Percentiles rank a stretch among this genome's conserved stretches.
Evolutionary conservation across 2,329 filamentous ascomycete genomes (phyloP).

Genomic region (Cladorrhinum sp.): DNA sequence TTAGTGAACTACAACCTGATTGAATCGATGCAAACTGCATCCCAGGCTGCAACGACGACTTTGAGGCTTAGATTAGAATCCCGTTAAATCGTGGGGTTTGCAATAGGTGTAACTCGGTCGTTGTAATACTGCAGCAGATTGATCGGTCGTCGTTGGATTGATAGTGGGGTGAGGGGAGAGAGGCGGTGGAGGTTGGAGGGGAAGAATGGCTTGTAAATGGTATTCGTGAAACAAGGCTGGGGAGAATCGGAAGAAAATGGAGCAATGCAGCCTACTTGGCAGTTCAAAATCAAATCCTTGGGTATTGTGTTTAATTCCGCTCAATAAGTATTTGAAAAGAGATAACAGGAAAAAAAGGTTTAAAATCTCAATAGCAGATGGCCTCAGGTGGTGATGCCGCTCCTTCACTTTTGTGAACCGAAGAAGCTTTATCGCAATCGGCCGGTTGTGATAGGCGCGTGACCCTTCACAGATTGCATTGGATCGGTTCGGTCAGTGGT

Average conservation of each 20-base stretch:
- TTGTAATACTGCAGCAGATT: background rate
- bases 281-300: background rate
- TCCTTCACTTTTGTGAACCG: slow-evolving; percentile 17
- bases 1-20: background rate
- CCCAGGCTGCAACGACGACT: background rate
- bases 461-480: slow-evolving; percentile 28
- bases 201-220: background rate
- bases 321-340: background rate
- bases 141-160: background rate
- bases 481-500: slow-evolving; percentile 1
- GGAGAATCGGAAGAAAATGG: background rate
- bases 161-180: background rate
- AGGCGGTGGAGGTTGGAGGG: background rate
- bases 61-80: background rate
- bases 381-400: slow-evolving; percentile 6
- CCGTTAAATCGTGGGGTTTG: background rate
- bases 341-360: background rate
- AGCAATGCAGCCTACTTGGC: background rate
- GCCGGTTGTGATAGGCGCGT: slow-evolving; percentile 27
- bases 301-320: background rate
- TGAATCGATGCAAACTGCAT: slow-evolving; percentile 1
- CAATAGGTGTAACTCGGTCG: background rate
- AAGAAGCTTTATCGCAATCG: slow-evolving; percentile 26
- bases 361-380: background rate
- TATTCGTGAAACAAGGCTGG: background rate